Evolutionary conservation across 139 green algal genomes (phyloP).

Genomic region (Eudorina sp.): DNA sequence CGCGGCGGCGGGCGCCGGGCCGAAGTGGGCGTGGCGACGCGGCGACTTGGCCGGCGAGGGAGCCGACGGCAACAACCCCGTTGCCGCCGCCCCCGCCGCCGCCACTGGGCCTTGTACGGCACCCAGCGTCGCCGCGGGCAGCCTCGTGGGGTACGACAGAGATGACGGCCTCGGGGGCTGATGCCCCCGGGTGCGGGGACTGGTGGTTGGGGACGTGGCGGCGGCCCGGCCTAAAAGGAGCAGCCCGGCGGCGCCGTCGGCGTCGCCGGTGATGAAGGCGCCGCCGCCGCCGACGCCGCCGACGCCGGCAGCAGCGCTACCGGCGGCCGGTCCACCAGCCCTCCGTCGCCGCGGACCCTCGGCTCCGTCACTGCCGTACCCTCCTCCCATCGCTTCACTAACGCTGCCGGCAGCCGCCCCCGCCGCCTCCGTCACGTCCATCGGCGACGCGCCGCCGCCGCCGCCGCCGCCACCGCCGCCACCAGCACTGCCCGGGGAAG

Average conservation of each 20-base stretch:
- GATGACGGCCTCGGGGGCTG: too few species aligned
- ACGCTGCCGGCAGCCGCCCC: background rate
- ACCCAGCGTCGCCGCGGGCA: too few species aligned
- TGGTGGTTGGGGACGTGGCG: background rate
- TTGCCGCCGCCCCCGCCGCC: background rate
- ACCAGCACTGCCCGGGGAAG: background rate
- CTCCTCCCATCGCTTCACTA: too few species aligned
- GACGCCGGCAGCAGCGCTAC: background rate
- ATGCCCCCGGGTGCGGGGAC: background rate
- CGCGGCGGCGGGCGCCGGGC: background rate
- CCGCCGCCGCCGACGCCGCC: background rate
- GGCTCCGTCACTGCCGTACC: constrained; percentile 30
- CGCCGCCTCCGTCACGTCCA: background rate
- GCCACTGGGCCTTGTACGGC: too few species aligned
- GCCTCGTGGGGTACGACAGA: too few species aligned
- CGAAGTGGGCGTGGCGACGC: constrained; percentile 17
- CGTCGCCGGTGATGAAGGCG: background rate
- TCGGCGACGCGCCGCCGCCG: background rate
- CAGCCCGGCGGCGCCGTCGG: background rate
- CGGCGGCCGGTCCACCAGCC: too few species aligned
- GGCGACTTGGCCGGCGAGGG: background rate
- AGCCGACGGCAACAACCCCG: background rate
- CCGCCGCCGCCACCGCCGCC: background rate
- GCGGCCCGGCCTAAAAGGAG: background rate
- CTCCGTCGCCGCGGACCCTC: background rate